Evolutionary conservation across 2,329 filamentous ascomycete species (phyloP).

Genomic region (Diaporthe batatas): DNA sequence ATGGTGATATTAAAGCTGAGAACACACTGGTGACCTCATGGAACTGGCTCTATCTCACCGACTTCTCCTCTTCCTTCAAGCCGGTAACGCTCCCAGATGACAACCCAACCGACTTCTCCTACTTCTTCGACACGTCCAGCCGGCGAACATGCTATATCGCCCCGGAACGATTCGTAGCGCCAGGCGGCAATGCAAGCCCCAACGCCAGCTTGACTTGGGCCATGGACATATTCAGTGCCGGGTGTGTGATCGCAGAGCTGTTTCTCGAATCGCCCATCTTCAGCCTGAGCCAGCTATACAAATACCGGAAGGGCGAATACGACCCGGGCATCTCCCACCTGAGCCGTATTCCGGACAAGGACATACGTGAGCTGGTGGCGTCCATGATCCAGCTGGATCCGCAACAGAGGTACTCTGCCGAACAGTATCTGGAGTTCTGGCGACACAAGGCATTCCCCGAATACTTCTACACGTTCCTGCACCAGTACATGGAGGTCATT

Average conservation of each 20-base stretch:
- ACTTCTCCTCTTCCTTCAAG: constrained; percentile 97
- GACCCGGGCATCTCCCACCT: constrained; percentile 86
- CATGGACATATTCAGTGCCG: constrained; percentile 98
- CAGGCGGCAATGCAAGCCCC: constrained; percentile 74
- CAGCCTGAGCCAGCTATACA: constrained; percentile 94
- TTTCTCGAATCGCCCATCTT: constrained; percentile 98
- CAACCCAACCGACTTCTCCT: constrained; percentile 96
- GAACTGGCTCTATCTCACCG: constrained; percentile 99
- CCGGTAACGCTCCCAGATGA: constrained; percentile 94
- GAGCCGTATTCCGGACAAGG: constrained; percentile 86
- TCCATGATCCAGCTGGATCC: constrained; percentile 98
- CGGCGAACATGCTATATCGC: constrained; percentile 94
- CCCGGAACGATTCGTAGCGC: constrained; percentile 87
- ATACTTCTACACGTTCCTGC: constrained; percentile 97
- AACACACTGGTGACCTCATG: constrained; percentile 97
- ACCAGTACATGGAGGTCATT: constrained; percentile 97
- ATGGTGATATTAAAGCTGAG: constrained; percentile 98
- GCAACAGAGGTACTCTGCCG: constrained; percentile 90
- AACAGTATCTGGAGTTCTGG: constrained; percentile 94
- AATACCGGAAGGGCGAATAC: constrained; percentile 92
- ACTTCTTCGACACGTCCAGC: constrained; percentile 95
- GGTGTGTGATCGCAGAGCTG: constrained; percentile 96
- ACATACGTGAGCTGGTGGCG: constrained; percentile 88
- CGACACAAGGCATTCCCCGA: constrained; percentile 91
- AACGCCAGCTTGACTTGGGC: constrained; percentile 81